Percentiles rank a stretch among this genome's conserved stretches.
These are phyloP conservation scores for Phalaenopsis aphrodite DNA, from an alignment of 106 monocot genomes.

Conservation along the genomic window DNA sequence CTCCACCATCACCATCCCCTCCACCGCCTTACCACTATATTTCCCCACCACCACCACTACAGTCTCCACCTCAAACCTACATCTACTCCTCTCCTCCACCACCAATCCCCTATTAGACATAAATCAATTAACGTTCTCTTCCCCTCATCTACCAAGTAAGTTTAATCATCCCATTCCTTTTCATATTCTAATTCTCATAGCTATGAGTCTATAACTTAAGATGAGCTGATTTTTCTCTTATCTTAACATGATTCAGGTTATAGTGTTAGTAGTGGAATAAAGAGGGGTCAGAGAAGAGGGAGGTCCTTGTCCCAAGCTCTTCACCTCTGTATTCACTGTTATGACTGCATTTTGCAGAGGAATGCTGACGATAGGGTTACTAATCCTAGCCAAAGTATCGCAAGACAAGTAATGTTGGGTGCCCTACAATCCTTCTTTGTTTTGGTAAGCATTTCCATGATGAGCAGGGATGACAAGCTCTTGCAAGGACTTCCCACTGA, in stretches of 20 bases:
- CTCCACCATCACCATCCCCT: constrained; percentile 3
- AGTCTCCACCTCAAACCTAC: constrained; percentile 1
- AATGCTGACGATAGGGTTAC: background rate
- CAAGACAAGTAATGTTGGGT: background rate
- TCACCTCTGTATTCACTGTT: background rate
- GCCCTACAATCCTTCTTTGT: background rate
- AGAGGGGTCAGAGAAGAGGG: constrained; percentile 4
- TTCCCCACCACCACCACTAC: background rate
- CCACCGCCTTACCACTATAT: constrained; percentile 16
- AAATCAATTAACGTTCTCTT: background rate
- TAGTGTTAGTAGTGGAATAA: constrained; percentile 18
- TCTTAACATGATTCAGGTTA: constrained; percentile 7
- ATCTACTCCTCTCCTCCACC: constrained; percentile 15
- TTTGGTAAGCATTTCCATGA: background rate
- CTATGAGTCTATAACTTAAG: background rate
- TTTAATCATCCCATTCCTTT: background rate
- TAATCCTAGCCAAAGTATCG: background rate
- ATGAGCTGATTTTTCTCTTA: background rate
- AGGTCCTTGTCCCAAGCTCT: constrained; percentile 13
- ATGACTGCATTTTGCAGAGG: background rate
- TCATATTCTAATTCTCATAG: background rate
- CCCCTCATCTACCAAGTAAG: constrained; percentile 16
- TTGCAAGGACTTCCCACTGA: background rate
- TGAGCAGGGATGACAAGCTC: background rate
- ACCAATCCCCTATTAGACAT: constrained; percentile 14